Evolutionary conservation across 805 yeast genomes (phyloP), one percentile per base, ranked within the genome.

Genomic region (Pichia paraexigua): DNA sequence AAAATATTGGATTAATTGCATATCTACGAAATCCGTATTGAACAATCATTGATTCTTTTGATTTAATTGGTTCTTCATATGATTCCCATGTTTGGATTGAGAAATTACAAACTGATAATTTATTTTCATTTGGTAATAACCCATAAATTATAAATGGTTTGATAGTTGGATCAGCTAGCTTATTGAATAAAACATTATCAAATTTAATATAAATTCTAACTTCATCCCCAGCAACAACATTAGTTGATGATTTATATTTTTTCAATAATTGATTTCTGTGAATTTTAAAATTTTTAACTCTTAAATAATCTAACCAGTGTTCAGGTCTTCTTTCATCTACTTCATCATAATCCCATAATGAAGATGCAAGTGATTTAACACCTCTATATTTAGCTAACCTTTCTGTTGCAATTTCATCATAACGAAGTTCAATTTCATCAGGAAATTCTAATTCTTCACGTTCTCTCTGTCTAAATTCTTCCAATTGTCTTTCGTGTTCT

Each of bases 1-100:
- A 88, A 72, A 85, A 92, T 30, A 87, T 61, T 17, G 99, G 99
- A 50, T 82, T 74, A 48, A 92, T 85, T 15, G 79, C 75, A 64
- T 87, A 82, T 61, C 99, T 79, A 68, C 98, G 83, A 49, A 92
- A 87, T 25, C 99, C 99, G 63, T 90, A 91, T 70, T 94, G 98
- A 17, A 87, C 92, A 49, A 91, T 72, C 57, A 94, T 72, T 30
- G 82, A 69, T 45, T 87, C 95, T 59, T 85, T 84, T n/a, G 95
- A 80, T 46, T 90, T 85, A 52, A 94, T 77, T 32, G 98, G 95
- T 49, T 80, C 78, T 46, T 86, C 91, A 61, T 83, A 88, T 57
- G 86, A 95, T 68, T 92, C 95, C 91, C 97, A 90, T 30, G 94
- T 77, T 59, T 85, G 82, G 55, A 89, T 78, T 9, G 92, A 78